Evolutionary conservation across 2,329 filamentous ascomycete species (phyloP), one percentile per base, ranked within the genome.

Genomic region (Aphanocladium album): DNA sequence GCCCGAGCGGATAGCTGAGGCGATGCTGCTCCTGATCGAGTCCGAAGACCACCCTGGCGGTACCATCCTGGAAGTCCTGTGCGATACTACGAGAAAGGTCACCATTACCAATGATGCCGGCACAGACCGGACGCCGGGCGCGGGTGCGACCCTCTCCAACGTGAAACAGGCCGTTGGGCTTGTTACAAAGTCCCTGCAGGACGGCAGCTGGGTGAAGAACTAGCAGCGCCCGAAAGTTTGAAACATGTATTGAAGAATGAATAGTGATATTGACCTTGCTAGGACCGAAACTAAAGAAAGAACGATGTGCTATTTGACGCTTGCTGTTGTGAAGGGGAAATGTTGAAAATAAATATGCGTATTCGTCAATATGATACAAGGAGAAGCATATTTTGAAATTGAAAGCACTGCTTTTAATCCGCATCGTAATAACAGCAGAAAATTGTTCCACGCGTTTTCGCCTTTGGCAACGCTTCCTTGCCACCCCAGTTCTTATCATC

Each of bases 21-120:
- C 72, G 0, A 81, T 81, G 79, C 61, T 80, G 16, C 64, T 67
- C 12, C 72, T 74, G 11, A 66, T 77, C 1, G 70, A 77, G 62
- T 67, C 69, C 2, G 69, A 69, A 0, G 65, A 69, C 1, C 57
- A 75, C 16, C 64, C 66, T 1, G 77, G 76, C 5, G 78, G 78
- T 0, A 76, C 76, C 0, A 67, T 80, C 1, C 56, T 80, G 1
- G 78, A 80, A 63, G 70, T 79, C 17, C 75, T 72, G 0, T 69
- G 69, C 47, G 60, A 66, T 0, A 62, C 64, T 5, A 69, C 70
- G 1, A 68, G 78, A 1, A 57, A 66, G 19, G 75, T 80, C 8
- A 60, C 66, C 23, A 49, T 60, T 0, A 69, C 71, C 5, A 74
- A 77, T 27, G 77, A 79, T 25, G 71, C 75, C 0, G 77, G 77